These are phyloP conservation scores for Hymenoscyphus albidus DNA, from an alignment of 2,329 filamentous ascomycete species.

Conservation along the genomic window DNA sequence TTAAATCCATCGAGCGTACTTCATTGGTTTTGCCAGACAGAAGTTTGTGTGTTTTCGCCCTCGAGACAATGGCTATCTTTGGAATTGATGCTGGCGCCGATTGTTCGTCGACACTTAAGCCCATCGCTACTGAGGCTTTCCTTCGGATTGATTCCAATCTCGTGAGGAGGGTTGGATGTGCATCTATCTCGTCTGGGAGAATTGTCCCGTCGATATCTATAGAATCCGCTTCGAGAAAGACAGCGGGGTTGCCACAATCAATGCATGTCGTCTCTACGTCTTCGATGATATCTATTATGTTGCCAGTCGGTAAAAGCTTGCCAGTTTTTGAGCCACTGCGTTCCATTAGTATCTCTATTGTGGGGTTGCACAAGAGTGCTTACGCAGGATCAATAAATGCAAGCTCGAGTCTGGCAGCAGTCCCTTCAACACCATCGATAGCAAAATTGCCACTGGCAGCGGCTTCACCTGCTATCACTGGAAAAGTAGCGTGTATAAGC, in stretches of 20 bases:
- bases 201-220: constrained; percentile 48
- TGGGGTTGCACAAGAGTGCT: constrained; percentile 3
- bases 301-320: constrained; percentile 56
- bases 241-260: constrained; percentile 61
- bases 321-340: constrained; percentile 56
- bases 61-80: constrained; percentile 57
- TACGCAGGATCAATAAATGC: constrained; percentile 57
- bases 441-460: constrained; percentile 50
- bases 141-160: constrained; percentile 54
- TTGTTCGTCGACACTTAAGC: constrained; percentile 44
- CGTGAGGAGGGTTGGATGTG: constrained; percentile 40
- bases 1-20: constrained; percentile 35
- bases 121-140: constrained; percentile 58
- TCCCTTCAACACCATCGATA: constrained; percentile 62
- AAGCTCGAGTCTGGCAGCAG: constrained; percentile 52
- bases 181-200: constrained; percentile 51
- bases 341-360: constrained; percentile 5
- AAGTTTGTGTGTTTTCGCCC: constrained; percentile 36
- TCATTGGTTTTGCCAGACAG: constrained; percentile 38
- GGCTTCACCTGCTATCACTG: constrained; percentile 46
- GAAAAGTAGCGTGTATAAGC: constrained; percentile 55
- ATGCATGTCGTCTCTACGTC: constrained; percentile 52
- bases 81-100: constrained; percentile 55
- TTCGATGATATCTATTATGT: constrained; percentile 47
- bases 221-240: constrained; percentile 56